Percentiles rank a stretch among this genome's conserved stretches.
phyloP scores from a whole-genome alignment of 2,329 filamentous ascomycete species.

The Alternaria alternata region DNA sequence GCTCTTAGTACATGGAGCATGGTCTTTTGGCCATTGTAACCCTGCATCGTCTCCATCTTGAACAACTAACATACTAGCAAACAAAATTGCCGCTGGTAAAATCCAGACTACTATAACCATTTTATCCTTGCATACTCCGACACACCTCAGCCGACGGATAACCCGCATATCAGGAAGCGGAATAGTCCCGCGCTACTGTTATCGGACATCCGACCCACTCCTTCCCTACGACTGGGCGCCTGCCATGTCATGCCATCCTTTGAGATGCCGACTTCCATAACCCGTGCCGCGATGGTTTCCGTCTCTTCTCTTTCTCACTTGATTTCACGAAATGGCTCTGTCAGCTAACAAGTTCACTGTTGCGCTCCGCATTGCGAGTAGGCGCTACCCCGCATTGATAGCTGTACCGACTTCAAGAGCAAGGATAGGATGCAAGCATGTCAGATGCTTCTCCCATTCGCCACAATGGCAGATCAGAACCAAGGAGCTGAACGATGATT shows the following conservation, averaged over 20 bases:
- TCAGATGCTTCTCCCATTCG: slow-evolving; percentile 42
- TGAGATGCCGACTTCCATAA: slow-evolving; percentile 23
- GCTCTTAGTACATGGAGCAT: neutral
- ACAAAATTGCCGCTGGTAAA: neutral
- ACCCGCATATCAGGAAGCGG: slow-evolving; percentile 21
- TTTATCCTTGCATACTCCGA: neutral
- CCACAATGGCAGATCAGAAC: slow-evolving; percentile 50
- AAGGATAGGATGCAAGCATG: slow-evolving; percentile 13
- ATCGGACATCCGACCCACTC: slow-evolving; percentile 27
- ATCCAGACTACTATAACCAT: neutral
- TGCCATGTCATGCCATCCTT: slow-evolving; percentile 28
- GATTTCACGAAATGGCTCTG: slow-evolving; percentile 24
- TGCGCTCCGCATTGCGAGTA: slow-evolving; percentile 31
- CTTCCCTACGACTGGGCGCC: slow-evolving; percentile 28
- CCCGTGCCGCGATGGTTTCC: slow-evolving; percentile 15
- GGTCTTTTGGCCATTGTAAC: neutral
- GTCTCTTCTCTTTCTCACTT: slow-evolving; percentile 4
- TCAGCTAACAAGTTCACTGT: slow-evolving; percentile 16
- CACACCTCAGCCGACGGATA: slow-evolving; percentile 20
- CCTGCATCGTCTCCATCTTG: neutral
- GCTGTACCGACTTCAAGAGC: slow-evolving; percentile 9
- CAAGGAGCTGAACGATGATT: slow-evolving; percentile 60
- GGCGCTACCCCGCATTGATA: slow-evolving; percentile 31
- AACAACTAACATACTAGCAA: neutral
- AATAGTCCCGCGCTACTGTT: slow-evolving; percentile 25